Conservation (phyloP, 2,329 filamentous ascomycete genomes). For the Aspergillus pseudoglaucus region DNA sequence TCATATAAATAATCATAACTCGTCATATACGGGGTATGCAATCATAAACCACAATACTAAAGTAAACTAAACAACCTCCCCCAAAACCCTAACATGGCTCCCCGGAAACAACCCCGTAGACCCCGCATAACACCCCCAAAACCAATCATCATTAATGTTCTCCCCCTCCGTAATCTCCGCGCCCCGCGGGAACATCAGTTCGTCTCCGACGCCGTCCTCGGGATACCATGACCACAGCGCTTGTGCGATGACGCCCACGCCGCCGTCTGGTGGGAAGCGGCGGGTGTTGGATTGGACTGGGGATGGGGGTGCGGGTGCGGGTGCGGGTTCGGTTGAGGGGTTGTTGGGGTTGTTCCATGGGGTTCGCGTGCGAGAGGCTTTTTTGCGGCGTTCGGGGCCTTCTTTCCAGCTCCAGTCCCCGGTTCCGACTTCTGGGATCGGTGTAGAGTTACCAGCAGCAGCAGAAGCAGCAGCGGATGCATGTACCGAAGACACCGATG, state of each 20-base stretch:
- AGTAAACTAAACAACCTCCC: slow-evolving; percentile 21
- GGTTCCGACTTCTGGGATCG: slow-evolving; percentile 20
- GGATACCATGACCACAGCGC: slow-evolving; percentile 78
- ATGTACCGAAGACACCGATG: slow-evolving; percentile 2
- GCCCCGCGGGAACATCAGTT: slow-evolving; percentile 74
- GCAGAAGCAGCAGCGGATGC: slow-evolving; percentile 4
- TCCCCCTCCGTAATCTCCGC: slow-evolving; percentile 78
- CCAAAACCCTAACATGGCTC: slow-evolving; percentile 58
- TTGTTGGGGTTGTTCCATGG: slow-evolving; percentile 5
- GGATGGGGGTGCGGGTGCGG: slow-evolving; percentile 50
- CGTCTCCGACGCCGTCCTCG: slow-evolving; percentile 51
- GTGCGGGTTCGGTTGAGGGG: slow-evolving; percentile 6
- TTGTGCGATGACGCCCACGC: slow-evolving; percentile 56
- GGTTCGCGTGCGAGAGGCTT: slow-evolving; percentile 27
- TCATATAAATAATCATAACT: background rate
- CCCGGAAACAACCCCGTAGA: slow-evolving; percentile 72
- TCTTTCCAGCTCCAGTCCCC: slow-evolving; percentile 41
- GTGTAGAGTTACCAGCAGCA: background rate
- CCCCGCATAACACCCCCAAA: slow-evolving; percentile 78
- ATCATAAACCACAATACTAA: background rate
- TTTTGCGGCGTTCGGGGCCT: slow-evolving; percentile 31
- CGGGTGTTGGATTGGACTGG: slow-evolving; percentile 32
- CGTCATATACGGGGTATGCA: no score
- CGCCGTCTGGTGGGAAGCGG: slow-evolving; percentile 68
- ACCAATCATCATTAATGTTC: slow-evolving; percentile 89